These are phyloP conservation scores for Cladobotryum protrusum DNA, from an alignment of 2,329 filamentous ascomycete genomes.

Conservation along the genomic window DNA sequence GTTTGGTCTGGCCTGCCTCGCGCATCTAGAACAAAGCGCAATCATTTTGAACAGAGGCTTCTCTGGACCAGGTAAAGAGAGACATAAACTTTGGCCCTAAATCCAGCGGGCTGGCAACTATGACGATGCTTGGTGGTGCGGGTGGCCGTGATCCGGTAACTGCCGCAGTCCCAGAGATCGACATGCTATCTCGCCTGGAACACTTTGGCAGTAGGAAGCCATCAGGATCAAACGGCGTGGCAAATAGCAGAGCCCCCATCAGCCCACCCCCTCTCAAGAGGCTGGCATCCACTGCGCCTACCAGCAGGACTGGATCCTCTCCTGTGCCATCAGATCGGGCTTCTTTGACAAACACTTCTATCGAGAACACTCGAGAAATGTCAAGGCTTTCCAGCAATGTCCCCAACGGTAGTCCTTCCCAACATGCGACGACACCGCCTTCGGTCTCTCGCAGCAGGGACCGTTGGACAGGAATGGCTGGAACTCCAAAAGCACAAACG, in stretches of 20 bases:
- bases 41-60: background rate
- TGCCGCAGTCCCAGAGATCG: constrained; percentile 1
- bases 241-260: constrained; percentile 15
- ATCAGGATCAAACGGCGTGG: background rate
- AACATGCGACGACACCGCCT: background rate
- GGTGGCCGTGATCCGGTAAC: background rate
- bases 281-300: constrained; percentile 5
- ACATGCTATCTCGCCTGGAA: background rate
- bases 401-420: constrained; percentile 7
- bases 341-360: constrained; percentile 9
- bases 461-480: background rate
- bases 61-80: too few relatives aligned
- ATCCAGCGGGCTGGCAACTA: background rate
- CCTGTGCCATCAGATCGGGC: constrained; percentile 5
- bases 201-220: constrained; percentile 4
- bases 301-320: background rate
- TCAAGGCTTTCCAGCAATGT: constrained; percentile 15
- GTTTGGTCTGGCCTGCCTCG: background rate
- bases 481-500: constrained; percentile 17
- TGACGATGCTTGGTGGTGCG: background rate
- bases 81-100: too few relatives aligned
- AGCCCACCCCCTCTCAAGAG: constrained; percentile 25
- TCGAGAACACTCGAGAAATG: constrained; percentile 19
- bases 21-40: background rate
- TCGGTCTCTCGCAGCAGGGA: background rate